Conservation (phyloP, 371 early-diverging fungal species). For the Entomophthora muscae region DNA sequence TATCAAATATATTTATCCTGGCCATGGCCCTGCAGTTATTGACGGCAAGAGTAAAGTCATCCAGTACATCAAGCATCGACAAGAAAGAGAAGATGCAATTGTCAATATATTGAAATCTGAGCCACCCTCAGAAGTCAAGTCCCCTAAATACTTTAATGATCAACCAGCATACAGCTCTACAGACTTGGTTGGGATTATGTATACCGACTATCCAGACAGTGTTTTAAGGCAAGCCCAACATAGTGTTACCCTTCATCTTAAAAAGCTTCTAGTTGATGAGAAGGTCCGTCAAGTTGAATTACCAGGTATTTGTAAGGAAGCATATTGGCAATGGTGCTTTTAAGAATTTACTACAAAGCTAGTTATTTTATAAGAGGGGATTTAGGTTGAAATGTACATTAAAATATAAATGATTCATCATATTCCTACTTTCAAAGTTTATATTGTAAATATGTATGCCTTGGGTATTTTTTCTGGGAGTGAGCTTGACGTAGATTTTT, state of each 20-base stretch:
- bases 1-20: constrained; percentile 19
- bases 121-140: not conserved
- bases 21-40: constrained; percentile 64
- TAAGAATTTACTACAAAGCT: not conserved
- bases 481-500: too few relatives aligned
- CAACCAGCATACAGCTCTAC: not conserved
- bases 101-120: constrained; percentile 21
- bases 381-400: too few relatives aligned
- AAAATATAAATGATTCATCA: too few relatives aligned
- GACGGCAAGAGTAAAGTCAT: constrained; percentile 30
- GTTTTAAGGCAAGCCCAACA: not conserved
- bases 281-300: not conserved
- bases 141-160: not conserved
- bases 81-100: constrained; percentile 56
- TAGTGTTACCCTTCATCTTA: not conserved
- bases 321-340: not conserved
- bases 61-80: constrained; percentile 59
- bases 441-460: too few relatives aligned
- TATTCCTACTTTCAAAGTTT: too few relatives aligned
- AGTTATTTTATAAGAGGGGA: too few relatives aligned
- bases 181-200: not conserved
- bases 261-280: not conserved
- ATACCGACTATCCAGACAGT: not conserved
- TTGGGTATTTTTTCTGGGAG: too few relatives aligned
- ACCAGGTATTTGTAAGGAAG: not conserved